phyloP scores from a whole-genome alignment of 441 rosid species.

The Corymbia calophylla region DNA sequence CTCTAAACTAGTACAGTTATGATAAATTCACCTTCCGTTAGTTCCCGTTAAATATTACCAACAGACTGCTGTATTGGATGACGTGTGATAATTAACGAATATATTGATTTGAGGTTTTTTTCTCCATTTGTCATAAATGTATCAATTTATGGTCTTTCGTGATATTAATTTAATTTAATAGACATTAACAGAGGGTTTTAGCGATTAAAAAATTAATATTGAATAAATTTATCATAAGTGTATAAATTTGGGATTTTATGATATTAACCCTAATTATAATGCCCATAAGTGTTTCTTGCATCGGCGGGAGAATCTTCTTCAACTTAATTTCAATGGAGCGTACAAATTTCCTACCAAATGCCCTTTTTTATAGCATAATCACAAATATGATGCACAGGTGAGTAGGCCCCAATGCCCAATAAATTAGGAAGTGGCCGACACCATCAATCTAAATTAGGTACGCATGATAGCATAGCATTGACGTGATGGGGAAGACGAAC shows the following conservation, averaged over 20 bases:
- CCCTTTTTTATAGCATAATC: not conserved
- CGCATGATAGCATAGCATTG: not conserved
- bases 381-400: not conserved
- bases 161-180: no score
- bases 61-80: not conserved
- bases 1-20: not conserved
- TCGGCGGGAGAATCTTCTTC: not conserved
- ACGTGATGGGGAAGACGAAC: not conserved
- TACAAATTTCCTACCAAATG: not conserved
- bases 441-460: not conserved
- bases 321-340: not conserved
- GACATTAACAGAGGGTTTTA: fast-evolving
- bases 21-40: not conserved
- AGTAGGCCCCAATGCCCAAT: not conserved
- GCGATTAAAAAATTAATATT: no score
- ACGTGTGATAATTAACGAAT: not conserved
- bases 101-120: no score
- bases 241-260: fast-evolving
- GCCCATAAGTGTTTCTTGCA: not conserved
- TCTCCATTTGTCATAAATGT: no score
- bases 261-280: not conserved
- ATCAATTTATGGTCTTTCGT: no score
- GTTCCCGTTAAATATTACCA: no score
- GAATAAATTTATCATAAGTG: no score
- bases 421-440: not conserved